phyloP scores from a whole-genome alignment of 148 eudicot genomes.

The Hydrangea macrophylla region DNA sequence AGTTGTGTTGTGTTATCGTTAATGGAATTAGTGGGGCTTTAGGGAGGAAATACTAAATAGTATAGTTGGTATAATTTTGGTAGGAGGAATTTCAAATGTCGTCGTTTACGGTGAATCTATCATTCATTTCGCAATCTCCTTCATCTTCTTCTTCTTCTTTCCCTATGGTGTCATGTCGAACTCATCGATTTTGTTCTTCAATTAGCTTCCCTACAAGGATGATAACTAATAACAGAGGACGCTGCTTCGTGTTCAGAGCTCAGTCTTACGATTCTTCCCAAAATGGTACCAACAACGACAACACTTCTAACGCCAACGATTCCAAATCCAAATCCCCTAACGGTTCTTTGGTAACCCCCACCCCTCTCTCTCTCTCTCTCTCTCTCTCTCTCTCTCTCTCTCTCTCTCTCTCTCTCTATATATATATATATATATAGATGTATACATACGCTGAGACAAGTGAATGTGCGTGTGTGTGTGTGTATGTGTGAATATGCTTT shows the following conservation, averaged over 20 bases:
- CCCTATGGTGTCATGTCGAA: constrained; percentile 10
- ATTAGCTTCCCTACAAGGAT: constrained; percentile 14
- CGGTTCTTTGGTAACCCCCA: constrained; percentile 32
- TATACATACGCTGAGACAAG: too few relatives aligned
- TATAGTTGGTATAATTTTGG: too few relatives aligned
- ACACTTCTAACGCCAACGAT: constrained; percentile 23
- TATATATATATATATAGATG: too few relatives aligned
- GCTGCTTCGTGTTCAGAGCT: constrained; percentile 14
- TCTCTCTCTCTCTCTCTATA: too few relatives aligned
- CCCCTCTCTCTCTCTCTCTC: background rate
- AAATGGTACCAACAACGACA: background rate
- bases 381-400: background rate
- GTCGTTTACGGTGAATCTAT: constrained; percentile 19
- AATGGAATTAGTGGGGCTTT: constrained; percentile 20
- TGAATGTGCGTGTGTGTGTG: too few relatives aligned
- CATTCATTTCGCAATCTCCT: background rate
- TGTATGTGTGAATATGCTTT: too few relatives aligned
- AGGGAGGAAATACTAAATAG: background rate
- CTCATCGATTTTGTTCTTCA: constrained; percentile 4
- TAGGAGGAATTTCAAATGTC: constrained; percentile 17
- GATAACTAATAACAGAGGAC: constrained; percentile 3
- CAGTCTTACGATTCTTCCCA: constrained; percentile 17
- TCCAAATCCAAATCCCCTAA: constrained; percentile 47
- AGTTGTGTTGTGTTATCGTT: too few relatives aligned
- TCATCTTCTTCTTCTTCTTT: constrained; percentile 9